Percentiles rank a stretch among this genome's conserved stretches.
Evolutionary conservation across 441 rosid species (phyloP).

Genomic region (Adansonia gregorii): DNA sequence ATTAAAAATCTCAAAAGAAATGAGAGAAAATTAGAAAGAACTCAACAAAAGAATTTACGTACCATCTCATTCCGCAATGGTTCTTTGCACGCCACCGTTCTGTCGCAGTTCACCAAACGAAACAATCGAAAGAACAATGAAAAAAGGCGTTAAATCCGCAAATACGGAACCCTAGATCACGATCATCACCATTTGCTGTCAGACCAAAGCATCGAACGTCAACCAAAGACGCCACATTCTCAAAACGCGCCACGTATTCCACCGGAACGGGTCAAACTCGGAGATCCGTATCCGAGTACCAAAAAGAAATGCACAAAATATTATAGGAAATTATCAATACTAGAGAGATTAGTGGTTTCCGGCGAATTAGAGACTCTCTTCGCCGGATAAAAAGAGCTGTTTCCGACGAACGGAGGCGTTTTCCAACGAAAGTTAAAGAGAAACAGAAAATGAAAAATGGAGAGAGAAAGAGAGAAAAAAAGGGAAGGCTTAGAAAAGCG

Average conservation of each 20-base stretch:
- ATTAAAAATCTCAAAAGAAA: constrained; percentile 5
- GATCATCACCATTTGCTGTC: constrained; percentile 46
- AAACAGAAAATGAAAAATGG: constrained; percentile 46
- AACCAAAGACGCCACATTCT: constrained; percentile 72
- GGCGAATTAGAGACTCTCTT: constrained; percentile 20
- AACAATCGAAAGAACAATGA: constrained; percentile 33
- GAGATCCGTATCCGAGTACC: constrained; percentile 64
- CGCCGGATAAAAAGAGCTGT: constrained; percentile 22
- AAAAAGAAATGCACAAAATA: constrained; percentile 17
- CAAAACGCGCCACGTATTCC: constrained; percentile 40
- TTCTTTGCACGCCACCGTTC: constrained; percentile 62
- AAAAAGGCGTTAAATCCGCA: constrained; percentile 34
- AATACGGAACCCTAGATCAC: constrained; percentile 75
- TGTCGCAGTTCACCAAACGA: constrained; percentile 31
- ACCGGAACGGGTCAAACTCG: constrained; percentile 44
- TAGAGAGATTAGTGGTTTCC: constrained; percentile 29
- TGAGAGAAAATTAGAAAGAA: background rate
- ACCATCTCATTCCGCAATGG: constrained; percentile 92
- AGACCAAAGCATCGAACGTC: constrained; percentile 36
- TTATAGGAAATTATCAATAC: background rate
- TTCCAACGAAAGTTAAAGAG: constrained; percentile 39
- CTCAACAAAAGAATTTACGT: constrained; percentile 33
- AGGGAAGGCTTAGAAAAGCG: constrained; percentile 63
- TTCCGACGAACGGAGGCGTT: constrained; percentile 22
- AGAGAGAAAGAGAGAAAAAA: constrained; percentile 34